phyloP scores from a whole-genome alignment of 805 yeast genomes.

The Cyberlindnera xishuangbannaensis region DNA sequence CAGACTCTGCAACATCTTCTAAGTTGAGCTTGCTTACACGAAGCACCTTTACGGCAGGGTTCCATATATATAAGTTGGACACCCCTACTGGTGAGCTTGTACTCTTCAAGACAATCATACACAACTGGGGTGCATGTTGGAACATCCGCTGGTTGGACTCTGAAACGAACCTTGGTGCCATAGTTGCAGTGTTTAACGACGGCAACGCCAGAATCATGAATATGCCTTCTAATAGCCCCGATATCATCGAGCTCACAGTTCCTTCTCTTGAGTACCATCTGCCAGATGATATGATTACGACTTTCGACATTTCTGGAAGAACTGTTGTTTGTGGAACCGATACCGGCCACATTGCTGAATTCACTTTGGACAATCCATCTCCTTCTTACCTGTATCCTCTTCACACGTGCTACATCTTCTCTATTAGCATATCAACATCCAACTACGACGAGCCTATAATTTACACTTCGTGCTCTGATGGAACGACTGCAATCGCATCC shows the following conservation, averaged over 20 bases:
- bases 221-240: slow-evolving; percentile 21
- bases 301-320: slow-evolving; percentile 40
- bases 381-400: slow-evolving; percentile 36
- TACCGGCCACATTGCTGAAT: slow-evolving; percentile 58
- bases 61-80: slow-evolving; percentile 41
- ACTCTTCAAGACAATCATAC: slow-evolving; percentile 29
- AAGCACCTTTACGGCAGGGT: slow-evolving; percentile 31
- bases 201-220: slow-evolving; percentile 49
- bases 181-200: slow-evolving; percentile 52
- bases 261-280: slow-evolving; percentile 26
- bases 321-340: slow-evolving; percentile 50
- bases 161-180: slow-evolving; percentile 35
- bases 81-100: slow-evolving; percentile 23
- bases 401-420: slow-evolving; percentile 33
- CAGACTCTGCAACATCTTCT: slow-evolving; percentile 24
- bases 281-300: slow-evolving; percentile 32
- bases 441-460: slow-evolving; percentile 29
- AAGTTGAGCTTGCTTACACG: slow-evolving; percentile 25
- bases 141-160: slow-evolving; percentile 36
- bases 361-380: slow-evolving; percentile 19
- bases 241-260: slow-evolving; percentile 16
- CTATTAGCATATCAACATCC: slow-evolving; percentile 31
- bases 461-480: slow-evolving; percentile 37
- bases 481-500: slow-evolving; percentile 33
- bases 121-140: slow-evolving; percentile 40